A percentile compares a stretch with the other conserved stretches of the same genome.
These are phyloP conservation scores for Trichoderma reesei DNA, from an alignment of 495 filamentous ascomycete genomes.

Conservation along the genomic window DNA sequence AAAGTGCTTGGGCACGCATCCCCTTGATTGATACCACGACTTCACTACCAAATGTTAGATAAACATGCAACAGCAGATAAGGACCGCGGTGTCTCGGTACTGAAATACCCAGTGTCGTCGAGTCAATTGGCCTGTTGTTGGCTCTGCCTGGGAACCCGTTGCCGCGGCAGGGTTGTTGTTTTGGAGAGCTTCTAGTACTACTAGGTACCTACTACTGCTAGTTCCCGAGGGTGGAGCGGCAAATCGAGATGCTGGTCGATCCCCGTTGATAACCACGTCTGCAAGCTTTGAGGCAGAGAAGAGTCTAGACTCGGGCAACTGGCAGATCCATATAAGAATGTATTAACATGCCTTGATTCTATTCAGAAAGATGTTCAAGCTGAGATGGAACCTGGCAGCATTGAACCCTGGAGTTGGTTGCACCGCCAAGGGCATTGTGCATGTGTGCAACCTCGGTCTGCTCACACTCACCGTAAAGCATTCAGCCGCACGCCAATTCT, in stretches of 20 bases:
- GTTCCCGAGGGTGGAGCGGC: background rate
- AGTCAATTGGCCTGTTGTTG: no score
- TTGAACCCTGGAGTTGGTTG: no score
- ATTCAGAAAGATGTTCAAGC: background rate
- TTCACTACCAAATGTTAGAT: background rate
- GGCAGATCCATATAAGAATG: background rate
- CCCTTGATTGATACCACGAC: background rate
- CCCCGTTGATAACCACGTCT: background rate
- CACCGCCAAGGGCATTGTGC: background rate
- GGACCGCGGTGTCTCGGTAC: background rate
- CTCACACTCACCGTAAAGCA: background rate
- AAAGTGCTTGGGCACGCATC: no score
- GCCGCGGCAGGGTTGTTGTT: background rate
- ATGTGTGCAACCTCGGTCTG: background rate
- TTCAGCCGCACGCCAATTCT: background rate
- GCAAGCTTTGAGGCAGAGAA: background rate
- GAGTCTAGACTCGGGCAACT: background rate
- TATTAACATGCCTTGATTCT: background rate
- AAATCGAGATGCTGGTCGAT: slow-evolving; percentile 2
- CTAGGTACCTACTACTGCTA: no score
- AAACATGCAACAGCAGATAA: background rate
- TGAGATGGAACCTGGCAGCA: background rate
- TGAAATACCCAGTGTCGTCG: no score
- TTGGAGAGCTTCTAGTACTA: no score
- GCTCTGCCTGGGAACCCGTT: background rate